These are phyloP conservation scores for Lipomyces oligophaga DNA, from an alignment of 805 yeast genomes.

Conservation along the genomic window DNA sequence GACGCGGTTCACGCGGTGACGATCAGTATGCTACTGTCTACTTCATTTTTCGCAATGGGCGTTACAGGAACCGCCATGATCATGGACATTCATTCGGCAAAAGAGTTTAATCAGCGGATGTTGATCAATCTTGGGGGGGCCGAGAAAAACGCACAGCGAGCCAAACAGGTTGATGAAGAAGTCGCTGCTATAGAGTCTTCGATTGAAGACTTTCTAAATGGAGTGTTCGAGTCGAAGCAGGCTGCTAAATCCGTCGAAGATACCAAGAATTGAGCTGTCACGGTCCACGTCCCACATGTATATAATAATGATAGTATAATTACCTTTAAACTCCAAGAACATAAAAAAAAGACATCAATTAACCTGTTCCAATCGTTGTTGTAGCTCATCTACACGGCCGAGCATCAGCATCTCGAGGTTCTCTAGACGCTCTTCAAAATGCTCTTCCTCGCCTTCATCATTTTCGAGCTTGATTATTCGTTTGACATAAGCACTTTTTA, in stretches of 20 bases:
- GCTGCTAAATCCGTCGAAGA: neutral
- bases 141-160: slow-evolving; percentile 15
- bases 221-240: slow-evolving; percentile 4
- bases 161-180: slow-evolving; percentile 18
- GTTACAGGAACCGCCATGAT: slow-evolving; percentile 73
- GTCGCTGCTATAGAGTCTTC: slow-evolving; percentile 11
- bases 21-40: slow-evolving; percentile 66
- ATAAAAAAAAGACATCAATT: too few relatives aligned
- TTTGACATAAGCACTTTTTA: slow-evolving; percentile 17
- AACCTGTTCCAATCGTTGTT: neutral
- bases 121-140: slow-evolving; percentile 59
- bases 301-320: too few relatives aligned
- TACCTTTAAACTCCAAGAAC: too few relatives aligned
- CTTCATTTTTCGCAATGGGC: slow-evolving; percentile 64
- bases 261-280: neutral
- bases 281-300: too few relatives aligned
- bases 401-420: slow-evolving; percentile 10
- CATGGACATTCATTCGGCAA: slow-evolving; percentile 59
- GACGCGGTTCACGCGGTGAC: slow-evolving; percentile 79
- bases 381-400: slow-evolving; percentile 16
- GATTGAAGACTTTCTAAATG: slow-evolving; percentile 20
- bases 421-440: slow-evolving; percentile 7
- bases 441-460: slow-evolving; percentile 3
- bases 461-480: neutral
- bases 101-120: slow-evolving; percentile 67